Base-by-base conservation (phyloP, 345 rosid genomes). In the Lenwebbia sp. region DNA sequence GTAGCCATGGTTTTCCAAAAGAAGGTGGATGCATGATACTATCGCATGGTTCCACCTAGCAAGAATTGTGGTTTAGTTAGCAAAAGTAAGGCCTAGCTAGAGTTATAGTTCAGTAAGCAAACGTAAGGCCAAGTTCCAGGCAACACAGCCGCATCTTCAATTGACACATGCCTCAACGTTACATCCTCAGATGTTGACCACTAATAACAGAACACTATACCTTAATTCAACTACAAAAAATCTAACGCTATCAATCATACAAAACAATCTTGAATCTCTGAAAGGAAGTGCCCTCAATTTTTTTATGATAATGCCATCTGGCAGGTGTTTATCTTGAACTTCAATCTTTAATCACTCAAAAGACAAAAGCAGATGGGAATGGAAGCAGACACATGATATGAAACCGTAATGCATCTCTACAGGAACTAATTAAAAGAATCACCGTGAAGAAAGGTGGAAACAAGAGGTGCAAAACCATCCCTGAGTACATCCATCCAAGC, bases 401-500 rank as follows among this genome's bases (percentile, higher is more conserved):
- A 70, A 37, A 70, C 26, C 10, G 47, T 37, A 37, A 37, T 19
- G 81, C 47, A 70, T 37, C 81, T 37, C 13, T 21, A 21, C 47
- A 70, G 41, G 2, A 65, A 65, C 81, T 19, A 70, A 70, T 14
- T 1, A 54, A 53, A 62, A 52, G 7, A 70, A 26, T 90, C 86
- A 92, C 97, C 84, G 83, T 70, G 95, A 90, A 89, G 94, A 90
- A 88, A 92, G 92, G 84, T 93, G 95, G 87, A 84, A 83, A 70
- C 91, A 90, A 89, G 95, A 90, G 84, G 95, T 88, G 26, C 65
- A 88, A 86, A 91, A 91, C 95, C 95, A 92, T 85, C 95, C 95
- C 86, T 92, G 93, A 86, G 94, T 94, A 62, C 94, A 93, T 83
- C 92, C 94, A 93, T 83, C 92, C 94, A 88, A 94, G 97, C 91